A percentile compares a stretch with the other conserved stretches of the same genome.
phyloP scores from a whole-genome alignment of 345 rosid genomes.

The Corchorus capsularis region DNA sequence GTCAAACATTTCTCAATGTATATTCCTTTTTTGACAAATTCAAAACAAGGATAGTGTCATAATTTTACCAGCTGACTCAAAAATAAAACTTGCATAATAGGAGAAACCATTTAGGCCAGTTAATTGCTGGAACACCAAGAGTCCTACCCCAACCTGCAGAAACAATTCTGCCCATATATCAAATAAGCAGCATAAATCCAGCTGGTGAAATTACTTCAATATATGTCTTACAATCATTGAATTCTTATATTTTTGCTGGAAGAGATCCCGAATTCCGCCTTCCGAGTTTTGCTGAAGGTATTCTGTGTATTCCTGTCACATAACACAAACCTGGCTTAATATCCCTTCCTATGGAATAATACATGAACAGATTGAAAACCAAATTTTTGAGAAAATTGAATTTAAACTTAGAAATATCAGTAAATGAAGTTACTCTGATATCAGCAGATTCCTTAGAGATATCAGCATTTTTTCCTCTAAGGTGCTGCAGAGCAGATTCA shows the following conservation, averaged over 20 bases:
- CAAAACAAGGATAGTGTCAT: not conserved
- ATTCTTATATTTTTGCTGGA: conserved; percentile 19
- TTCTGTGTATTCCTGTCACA: conserved; percentile 11
- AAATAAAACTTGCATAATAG: conserved; percentile 1
- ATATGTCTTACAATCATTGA: conserved; percentile 24
- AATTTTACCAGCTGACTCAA: conserved; percentile 11
- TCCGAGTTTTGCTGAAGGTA: not conserved
- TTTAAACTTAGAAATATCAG: not conserved
- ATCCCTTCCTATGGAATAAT: not conserved
- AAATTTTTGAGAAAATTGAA: too few relatives aligned
- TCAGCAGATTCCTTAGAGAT: conserved; percentile 51
- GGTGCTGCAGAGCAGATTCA: conserved; percentile 39
- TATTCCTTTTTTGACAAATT: not conserved
- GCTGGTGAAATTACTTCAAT: not conserved
- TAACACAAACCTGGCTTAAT: not conserved
- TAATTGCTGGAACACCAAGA: conserved; percentile 8
- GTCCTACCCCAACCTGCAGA: conserved; percentile 14
- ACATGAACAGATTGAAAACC: not conserved
- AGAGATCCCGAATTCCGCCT: conserved; percentile 8
- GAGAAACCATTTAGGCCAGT: not conserved
- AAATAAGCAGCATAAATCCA: not conserved
- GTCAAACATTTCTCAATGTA: not conserved
- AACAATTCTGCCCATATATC: not conserved
- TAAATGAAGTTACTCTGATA: conserved; percentile 37
- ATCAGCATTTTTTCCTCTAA: conserved; percentile 49